Evolutionary conservation across 2,329 filamentous ascomycete genomes (phyloP), one percentile per base, ranked within the genome.

Genomic region (Chrysoporthe puriensis): DNA sequence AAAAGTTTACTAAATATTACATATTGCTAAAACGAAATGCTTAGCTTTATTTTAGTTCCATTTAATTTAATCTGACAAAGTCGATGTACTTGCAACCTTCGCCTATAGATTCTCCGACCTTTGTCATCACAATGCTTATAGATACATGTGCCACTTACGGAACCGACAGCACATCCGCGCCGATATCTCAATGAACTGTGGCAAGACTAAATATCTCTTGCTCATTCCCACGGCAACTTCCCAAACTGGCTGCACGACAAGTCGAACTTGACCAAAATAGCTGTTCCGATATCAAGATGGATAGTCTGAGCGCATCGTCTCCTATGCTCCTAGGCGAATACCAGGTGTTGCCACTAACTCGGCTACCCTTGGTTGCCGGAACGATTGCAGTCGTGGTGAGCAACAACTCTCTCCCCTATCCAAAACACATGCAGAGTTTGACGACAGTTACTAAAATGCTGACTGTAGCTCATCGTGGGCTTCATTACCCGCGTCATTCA

Each of bases 281-380:
- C 46, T 18, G 13, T 46, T 6, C 14, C 16, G 44, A 16, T 4
- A 40, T 57, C 54, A 21, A 43, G 11, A 61, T 61, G 21, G 16
- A 61, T 61, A 26, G 81, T 0, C 85, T 85, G 71, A 79, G 84
- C 67, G 77, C 77, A 18, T 79, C 82, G 68, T 46, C 21, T 21
- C 42, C 58, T 40, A 18, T 48, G 18, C n/a, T 48, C 46, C 18
- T 48, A n/a, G 18, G 46, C 18, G 46, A 48, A 48, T 21, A 48
- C 46, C 46, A 48, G 18, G 18, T 48, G n/a, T 21, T 48, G 46
- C n/a, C 46, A 21, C 16, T 48, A 6, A 48, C 18, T n/a, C 46
- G 46, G 18, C 46, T 48, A 8, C 46, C 46, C 46, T 48, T 48
- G 46, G 46, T 48, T 4, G 46, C 46, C 46, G 18, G 46, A 7